Evolutionary conservation across 306 rosid species (phyloP).

Genomic region (Gleditsia sinensis): DNA sequence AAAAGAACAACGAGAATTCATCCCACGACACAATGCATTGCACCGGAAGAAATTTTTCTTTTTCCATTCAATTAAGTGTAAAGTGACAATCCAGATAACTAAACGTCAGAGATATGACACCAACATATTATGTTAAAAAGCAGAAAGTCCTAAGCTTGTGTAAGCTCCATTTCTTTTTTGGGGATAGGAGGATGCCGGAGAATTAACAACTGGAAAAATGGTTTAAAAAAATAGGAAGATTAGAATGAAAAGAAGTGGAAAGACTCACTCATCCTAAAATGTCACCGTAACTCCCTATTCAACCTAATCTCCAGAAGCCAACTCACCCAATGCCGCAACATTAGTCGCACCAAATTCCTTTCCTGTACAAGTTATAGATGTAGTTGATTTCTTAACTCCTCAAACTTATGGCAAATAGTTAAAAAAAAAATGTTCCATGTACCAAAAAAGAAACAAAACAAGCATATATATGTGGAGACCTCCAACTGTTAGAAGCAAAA

Average conservation of each 20-base stretch:
- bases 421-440: conserved; percentile 9
- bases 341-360: conserved; percentile 25
- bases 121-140: too few relatives aligned
- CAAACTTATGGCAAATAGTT: conserved; percentile 22
- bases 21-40: too few relatives aligned
- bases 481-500: conserved; percentile 31
- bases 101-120: neutral
- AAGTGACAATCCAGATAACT: neutral
- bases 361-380: conserved; percentile 33
- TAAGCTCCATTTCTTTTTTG: too few relatives aligned
- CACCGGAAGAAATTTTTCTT: neutral
- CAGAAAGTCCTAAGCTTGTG: too few relatives aligned
- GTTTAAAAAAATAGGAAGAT: too few relatives aligned
- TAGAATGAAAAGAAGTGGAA: neutral
- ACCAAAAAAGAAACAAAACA: conserved; percentile 3
- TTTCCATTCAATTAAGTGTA: neutral
- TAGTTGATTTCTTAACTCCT: neutral
- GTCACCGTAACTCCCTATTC: conserved; percentile 10
- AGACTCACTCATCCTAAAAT: conserved; percentile 23
- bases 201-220: too few relatives aligned
- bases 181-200: too few relatives aligned
- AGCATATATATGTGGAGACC: conserved; percentile 28
- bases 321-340: conserved; percentile 12
- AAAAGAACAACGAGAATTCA: too few relatives aligned
- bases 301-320: conserved; percentile 24